These are phyloP conservation scores for Nakataea oryzae DNA, from an alignment of 2,329 filamentous ascomycete genomes.

Conservation along the genomic window DNA sequence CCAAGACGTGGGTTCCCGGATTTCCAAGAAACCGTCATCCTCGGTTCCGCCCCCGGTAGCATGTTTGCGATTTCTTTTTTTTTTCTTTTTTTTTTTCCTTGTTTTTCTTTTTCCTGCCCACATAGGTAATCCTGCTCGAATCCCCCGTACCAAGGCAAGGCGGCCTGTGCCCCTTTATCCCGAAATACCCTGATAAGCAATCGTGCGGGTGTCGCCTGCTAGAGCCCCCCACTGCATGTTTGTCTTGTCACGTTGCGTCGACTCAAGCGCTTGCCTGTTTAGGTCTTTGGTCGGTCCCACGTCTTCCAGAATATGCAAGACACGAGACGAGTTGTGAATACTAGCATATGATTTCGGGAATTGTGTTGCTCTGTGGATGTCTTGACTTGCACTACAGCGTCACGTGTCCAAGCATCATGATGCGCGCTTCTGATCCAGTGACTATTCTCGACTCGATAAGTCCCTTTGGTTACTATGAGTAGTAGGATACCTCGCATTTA, in stretches of 20 bases:
- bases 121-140: no score
- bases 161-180: no score
- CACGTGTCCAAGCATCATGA: neutral
- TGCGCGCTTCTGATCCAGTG: neutral
- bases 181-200: no score
- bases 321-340: neutral
- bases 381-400: neutral
- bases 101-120: no score
- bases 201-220: no score
- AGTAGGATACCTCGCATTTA: no score
- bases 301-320: neutral
- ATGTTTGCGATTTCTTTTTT: no score
- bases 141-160: no score
- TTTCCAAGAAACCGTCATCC: neutral
- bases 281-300: neutral
- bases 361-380: neutral
- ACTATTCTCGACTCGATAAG: neutral
- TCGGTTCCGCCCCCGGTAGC: neutral
- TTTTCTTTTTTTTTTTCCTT: no score
- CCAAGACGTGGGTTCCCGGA: constrained; percentile 6
- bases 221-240: neutral
- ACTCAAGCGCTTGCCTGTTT: neutral
- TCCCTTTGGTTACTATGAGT: no score
- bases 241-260: neutral
- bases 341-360: neutral